Evolutionary conservation across 2,329 filamentous ascomycete species (phyloP), one percentile per base, ranked within the genome.

Genomic region (Neopestalotiopsis sp.): DNA sequence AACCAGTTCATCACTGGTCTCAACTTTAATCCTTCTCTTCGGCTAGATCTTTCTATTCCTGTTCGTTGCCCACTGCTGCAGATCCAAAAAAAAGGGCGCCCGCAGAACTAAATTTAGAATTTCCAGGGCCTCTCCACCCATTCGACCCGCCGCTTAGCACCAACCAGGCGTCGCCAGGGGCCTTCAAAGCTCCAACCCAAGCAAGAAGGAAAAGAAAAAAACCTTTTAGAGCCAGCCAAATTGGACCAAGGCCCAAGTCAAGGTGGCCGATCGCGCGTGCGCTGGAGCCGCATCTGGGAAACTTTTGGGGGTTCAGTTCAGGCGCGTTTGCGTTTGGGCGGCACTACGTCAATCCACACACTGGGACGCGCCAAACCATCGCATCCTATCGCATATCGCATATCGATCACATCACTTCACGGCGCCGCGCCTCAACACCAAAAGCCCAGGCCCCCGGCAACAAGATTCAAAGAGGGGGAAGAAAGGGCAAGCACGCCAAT

Each of bases 341-440:
- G 34, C 58, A 67, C 61, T 64, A 64, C 67, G 61, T 68, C 67
- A 68, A 68, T 38, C 64, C 20, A 59, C 53, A 45, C 61, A 57
- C 24, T 28, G 24, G 24, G 24, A 28, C 49, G 45, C 45, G 45
- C 17, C 17, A 53, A 17, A 53, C 17, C 45, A 53, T 53, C 14
- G 45, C 45, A 20, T 20, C n/a, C 9, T 53, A 24, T 53, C 45
- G 20, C 17, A 7, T n/a, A 49, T 10, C 10, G 10, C 40, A 42
- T 12, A n/a, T n/a, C 42, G 42, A 49, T 49, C 42, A 49, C 5
- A n/a, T 49, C 42, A 49, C 14, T 49, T n/a, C 42, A n/a, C n/a
- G 42, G 5, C 42, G n/a, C 13, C 42, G 45, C 45, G n/a, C n/a
- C 45, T 24, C 45, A 53, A n/a, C 45, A 24, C 45, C n/a, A 53